Evolutionary conservation across 257 asterid genomes (phyloP), one percentile per base, ranked within the genome.

Genomic region (Solanum lignicaule): DNA sequence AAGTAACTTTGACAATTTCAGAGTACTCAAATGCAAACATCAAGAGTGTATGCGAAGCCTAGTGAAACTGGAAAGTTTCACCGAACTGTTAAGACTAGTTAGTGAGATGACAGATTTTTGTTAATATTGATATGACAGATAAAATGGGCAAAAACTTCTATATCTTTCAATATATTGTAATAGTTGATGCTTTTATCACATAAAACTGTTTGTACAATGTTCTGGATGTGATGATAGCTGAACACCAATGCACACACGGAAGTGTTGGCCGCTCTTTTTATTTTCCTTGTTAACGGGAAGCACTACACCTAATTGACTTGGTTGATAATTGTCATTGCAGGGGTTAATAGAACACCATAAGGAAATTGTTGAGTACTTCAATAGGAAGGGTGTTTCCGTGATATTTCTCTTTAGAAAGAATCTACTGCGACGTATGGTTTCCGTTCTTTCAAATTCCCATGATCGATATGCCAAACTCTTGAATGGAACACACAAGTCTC

Each of bases 401-500:
- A 92, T 94, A 72, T 93, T 94, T 86, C 94, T 94, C 71, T 92
- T 94, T 91, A 91, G 98, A 60, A 93, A 93, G 83, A 94, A 94
- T 88, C 91, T 94, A 41, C 93, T 94, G 74, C 93, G 96, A 13
- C 93, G 98, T 75, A 91, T 93, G 94, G 94, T 94, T 82, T 94
- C 98, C 9, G 88, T 92, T 89, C 94, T 94, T 38, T 94, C 96
- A 27, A 94, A 94, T 93, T 93, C 98, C 60, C 91, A 91, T 23
- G 98, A 94, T 71, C 92, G 93, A 52, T 85, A 94, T 35, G 97
- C 96, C 36, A 94, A 94, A 89, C 96, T 92, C 89, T 90, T 95
- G 72, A 95, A 94, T 3, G 98, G 98, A 84, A 95, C 92, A 12
- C 98, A 95, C 87, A 95, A 95, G 91, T 95, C 98, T 46, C 98